Percentiles rank a stretch among this genome's conserved stretches.
Evolutionary conservation across 129 eudicot species (phyloP).

Genomic region (Artemisia annua): DNA sequence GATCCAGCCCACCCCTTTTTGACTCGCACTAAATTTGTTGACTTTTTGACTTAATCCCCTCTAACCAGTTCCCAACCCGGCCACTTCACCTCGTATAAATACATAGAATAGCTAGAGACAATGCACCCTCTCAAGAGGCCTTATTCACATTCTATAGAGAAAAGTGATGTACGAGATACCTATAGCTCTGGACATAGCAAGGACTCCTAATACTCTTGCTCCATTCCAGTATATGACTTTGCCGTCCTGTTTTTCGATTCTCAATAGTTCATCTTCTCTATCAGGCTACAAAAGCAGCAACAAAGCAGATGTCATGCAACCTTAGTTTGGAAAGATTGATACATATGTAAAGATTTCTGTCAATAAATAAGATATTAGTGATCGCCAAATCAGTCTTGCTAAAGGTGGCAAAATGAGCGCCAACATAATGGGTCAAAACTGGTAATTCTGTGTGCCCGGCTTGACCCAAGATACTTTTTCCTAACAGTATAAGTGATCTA

Average conservation of each 20-base stretch:
- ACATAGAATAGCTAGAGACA: background rate
- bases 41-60: too few species aligned
- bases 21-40: too few species aligned
- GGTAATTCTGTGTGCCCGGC: too few species aligned
- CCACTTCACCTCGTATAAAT: too few species aligned
- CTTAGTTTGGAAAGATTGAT: slow-evolving; percentile 11
- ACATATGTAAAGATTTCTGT: background rate
- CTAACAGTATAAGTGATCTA: too few species aligned
- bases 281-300: slow-evolving; percentile 57
- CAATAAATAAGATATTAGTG: background rate
- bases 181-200: slow-evolving; percentile 82
- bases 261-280: slow-evolving; percentile 60
- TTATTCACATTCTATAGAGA: background rate
- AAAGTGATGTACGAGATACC: slow-evolving; percentile 39
- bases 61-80: too few species aligned
- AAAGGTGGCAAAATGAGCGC: background rate
- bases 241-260: slow-evolving; percentile 67
- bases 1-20: too few species aligned
- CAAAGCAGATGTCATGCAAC: slow-evolving; percentile 11
- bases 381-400: background rate
- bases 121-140: background rate
- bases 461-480: too few species aligned
- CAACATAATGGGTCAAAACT: too few species aligned
- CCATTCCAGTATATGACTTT: slow-evolving; percentile 73
- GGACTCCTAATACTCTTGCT: slow-evolving; percentile 73